Base-by-base conservation (phyloP, 768 basidiomycete genomes). In the Boletus rubropictus region DNA sequence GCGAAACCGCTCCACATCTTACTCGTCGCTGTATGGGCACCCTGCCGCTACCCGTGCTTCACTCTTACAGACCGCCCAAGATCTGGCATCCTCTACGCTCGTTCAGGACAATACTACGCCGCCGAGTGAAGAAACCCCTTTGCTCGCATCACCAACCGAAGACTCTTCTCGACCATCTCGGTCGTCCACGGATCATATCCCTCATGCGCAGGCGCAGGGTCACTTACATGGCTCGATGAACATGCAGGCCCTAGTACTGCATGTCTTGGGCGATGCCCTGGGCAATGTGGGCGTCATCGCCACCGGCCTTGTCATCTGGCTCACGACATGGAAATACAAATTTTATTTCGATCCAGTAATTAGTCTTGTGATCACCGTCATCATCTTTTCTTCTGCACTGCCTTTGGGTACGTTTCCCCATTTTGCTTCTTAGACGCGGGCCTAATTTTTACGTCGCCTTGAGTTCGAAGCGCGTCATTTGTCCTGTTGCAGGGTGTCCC, bases 241-340 rank as follows among this genome's bases (percentile, higher is more conserved):
- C 68, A 97, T 98, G 94, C 86, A 75, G n/a, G 96, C 93, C 25
- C 75, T 99, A 1, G 73, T 98, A 27, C 69, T 99, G 24, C 96
- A 99, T 65, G 96, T 98, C 32, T 66, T 99, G 37, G 95, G 95
- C 28, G 95, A 99, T 71, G 95, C 95, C 46, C 78, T 99, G 21
- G 96, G 96, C 41, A 98, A 99, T 66, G 89, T 98, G 51, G 96
- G 96, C 43, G 96, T 99, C 52, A 96, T 99, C 50, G 82, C 86
- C 29, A 90, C 94, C 4, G 96, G 96, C 47, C 79, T 98, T 10
- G 73, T 98, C 61, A 96, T 99, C 61, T 94, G 91, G 93, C 77
- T 88, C 48, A 84, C 86, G 1, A 70, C 80, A 21, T 94, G 89
- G 82, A 68, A 71, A 55, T 93, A 79, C 77, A 91, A 87, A 62